A percentile compares a stretch with the other conserved stretches of the same genome.
phyloP scores from a whole-genome alignment of 2,329 filamentous ascomycete species.

The Ophiostoma perfectum region DNA sequence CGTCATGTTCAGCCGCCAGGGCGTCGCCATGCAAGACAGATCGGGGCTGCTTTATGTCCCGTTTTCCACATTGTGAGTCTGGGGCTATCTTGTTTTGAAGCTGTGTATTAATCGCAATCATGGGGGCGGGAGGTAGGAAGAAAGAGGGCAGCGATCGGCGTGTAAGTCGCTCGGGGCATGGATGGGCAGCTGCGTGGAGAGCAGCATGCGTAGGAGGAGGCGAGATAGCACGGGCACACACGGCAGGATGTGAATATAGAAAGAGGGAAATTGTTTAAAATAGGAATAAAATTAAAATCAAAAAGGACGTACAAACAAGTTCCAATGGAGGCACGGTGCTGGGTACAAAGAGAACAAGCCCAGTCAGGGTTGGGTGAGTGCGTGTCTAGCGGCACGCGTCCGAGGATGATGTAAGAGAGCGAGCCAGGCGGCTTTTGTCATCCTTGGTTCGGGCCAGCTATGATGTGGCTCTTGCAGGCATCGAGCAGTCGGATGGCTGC shows the following conservation, averaged over 20 bases:
- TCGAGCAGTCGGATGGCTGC: no score
- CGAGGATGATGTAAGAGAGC: no score
- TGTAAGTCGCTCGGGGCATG: not conserved
- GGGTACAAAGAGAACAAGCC: no score
- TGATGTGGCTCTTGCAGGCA: no score
- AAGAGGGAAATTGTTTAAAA: not conserved
- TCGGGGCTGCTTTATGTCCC: slow-evolving; percentile 18
- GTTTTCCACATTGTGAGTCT: slow-evolving; percentile 4
- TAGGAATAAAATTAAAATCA: not conserved
- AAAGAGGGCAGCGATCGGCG: not conserved
- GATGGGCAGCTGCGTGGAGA: no score
- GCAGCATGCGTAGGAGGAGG: not conserved
- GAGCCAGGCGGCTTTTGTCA: no score
- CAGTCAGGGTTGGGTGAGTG: no score
- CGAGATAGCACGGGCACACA: not conserved
- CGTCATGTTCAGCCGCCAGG: slow-evolving; percentile 29
- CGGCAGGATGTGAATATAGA: not conserved
- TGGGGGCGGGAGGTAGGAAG: not conserved
- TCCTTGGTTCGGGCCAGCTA: no score
- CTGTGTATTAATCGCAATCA: not conserved
- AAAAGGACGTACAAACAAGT: not conserved
- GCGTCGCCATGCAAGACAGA: slow-evolving; percentile 11
- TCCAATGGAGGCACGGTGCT: not conserved
- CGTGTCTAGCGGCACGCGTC: no score
- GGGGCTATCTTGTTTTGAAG: not conserved